Evolutionary conservation across 306 rosid genomes (phyloP).

Genomic region (Cajanus cajan): DNA sequence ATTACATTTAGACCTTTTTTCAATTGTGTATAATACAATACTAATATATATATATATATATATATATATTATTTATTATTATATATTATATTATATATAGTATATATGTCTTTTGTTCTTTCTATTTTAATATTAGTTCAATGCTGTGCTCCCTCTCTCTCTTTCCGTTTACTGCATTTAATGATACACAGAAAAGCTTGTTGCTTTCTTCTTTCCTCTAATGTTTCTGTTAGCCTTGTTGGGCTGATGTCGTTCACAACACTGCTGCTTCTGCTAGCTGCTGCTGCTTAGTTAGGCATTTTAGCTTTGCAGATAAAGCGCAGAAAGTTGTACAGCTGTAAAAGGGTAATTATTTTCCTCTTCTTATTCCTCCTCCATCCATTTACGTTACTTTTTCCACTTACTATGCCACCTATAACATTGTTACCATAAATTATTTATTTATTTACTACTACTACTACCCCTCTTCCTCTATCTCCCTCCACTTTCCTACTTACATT

Average conservation of each 20-base stretch:
- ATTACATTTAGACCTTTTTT: slow-evolving; percentile 34
- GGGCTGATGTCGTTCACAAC: slow-evolving; percentile 44
- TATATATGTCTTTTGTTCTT: slow-evolving; percentile 1
- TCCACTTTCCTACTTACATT: not conserved
- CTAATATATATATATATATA: slow-evolving; percentile 5
- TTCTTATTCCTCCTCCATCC: slow-evolving; percentile 15
- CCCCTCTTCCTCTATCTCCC: not conserved
- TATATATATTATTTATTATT: not conserved
- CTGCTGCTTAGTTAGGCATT: slow-evolving; percentile 59
- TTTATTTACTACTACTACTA: not conserved
- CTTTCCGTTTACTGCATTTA: slow-evolving; percentile 41
- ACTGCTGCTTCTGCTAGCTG: slow-evolving; percentile 37
- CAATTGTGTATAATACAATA: slow-evolving; percentile 52
- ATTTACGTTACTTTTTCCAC: slow-evolving; percentile 5
- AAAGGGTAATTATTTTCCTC: slow-evolving; percentile 37
- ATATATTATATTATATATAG: not conserved
- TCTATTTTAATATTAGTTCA: not conserved
- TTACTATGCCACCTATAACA: not conserved
- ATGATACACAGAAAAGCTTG: slow-evolving; percentile 44
- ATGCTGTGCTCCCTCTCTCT: not conserved
- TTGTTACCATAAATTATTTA: slow-evolving; percentile 15
- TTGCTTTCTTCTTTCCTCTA: slow-evolving; percentile 37
- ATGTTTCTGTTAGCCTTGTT: slow-evolving; percentile 46
- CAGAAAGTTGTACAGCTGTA: slow-evolving; percentile 57
- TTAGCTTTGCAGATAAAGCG: slow-evolving; percentile 64